These are phyloP conservation scores for Aegilops longissima DNA, from an alignment of 176 grass and related monocot genomes.

Conservation along the genomic window DNA sequence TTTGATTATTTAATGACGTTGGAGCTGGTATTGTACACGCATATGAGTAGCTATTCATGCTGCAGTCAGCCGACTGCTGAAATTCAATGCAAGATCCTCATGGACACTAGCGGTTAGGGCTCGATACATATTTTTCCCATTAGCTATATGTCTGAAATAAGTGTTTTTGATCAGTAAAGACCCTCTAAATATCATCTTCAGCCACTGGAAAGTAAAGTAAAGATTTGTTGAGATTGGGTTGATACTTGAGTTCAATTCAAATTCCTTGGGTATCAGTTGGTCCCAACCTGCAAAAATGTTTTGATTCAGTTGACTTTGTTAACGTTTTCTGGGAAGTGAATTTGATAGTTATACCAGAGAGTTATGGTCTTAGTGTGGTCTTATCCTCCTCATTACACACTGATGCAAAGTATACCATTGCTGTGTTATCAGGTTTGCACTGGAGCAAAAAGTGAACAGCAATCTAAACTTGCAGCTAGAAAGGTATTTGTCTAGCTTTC, in stretches of 20 bases:
- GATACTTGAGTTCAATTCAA: background rate
- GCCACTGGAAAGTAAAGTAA: background rate
- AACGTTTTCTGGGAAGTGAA: background rate
- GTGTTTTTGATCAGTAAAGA: background rate
- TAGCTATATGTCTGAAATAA: background rate
- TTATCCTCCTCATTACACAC: background rate
- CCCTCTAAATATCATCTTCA: background rate
- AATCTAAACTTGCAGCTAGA: constrained; percentile 70
- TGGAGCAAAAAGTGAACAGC: constrained; percentile 69
- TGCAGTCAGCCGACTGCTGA: background rate
- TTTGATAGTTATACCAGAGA: background rate
- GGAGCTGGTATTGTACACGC: background rate
- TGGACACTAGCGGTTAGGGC: background rate
- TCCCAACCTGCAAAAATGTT: background rate
- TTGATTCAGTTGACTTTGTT: background rate
- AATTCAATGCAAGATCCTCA: background rate
- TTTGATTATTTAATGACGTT: background rate
- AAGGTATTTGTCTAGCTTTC: constrained; percentile 36
- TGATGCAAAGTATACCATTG: background rate
- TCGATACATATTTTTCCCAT: no score
- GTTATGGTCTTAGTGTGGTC: background rate
- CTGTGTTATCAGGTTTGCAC: constrained; percentile 58
- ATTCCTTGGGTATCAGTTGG: background rate
- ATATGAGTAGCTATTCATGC: background rate
- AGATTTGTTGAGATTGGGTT: background rate